Conservation (phyloP, 257 asterid species). For the Solanum ahanhuiri region DNA sequence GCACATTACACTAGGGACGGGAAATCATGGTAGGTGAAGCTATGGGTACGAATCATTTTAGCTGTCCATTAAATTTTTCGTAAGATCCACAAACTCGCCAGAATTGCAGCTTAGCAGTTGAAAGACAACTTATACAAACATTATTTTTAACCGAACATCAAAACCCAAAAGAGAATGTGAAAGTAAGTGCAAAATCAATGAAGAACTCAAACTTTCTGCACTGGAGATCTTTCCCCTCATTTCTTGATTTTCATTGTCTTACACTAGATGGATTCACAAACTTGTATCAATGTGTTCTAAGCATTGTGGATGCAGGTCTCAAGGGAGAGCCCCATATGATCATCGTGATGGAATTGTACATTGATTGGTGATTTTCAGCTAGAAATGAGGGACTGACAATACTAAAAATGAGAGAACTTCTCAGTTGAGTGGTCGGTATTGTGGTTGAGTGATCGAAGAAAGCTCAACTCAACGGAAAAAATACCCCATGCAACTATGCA, state of each 20-base stretch:
- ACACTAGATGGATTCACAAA: background rate
- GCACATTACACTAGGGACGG: background rate
- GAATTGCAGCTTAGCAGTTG: background rate
- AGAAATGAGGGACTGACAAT: background rate
- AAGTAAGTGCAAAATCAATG: background rate
- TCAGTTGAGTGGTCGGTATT: background rate
- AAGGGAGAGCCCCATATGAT: conserved; percentile 75
- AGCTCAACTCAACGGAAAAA: background rate
- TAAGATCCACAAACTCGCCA: background rate
- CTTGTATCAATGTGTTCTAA: background rate
- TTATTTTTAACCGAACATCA: background rate
- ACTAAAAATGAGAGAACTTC: background rate
- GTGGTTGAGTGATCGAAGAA: conserved; percentile 1
- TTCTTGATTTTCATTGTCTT: background rate
- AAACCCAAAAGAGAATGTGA: background rate
- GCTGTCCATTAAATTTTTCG: background rate
- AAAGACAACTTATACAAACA: background rate
- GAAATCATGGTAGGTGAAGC: background rate
- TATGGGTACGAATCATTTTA: background rate
- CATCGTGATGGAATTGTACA: background rate
- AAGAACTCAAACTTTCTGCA: background rate
- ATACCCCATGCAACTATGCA: background rate
- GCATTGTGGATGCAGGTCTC: conserved; percentile 45
- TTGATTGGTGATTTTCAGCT: background rate
- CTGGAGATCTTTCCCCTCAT: background rate